These are phyloP conservation scores for Aureobasidium leucospermi DNA, from an alignment of 2,329 filamentous ascomycete species.

Conservation along the genomic window DNA sequence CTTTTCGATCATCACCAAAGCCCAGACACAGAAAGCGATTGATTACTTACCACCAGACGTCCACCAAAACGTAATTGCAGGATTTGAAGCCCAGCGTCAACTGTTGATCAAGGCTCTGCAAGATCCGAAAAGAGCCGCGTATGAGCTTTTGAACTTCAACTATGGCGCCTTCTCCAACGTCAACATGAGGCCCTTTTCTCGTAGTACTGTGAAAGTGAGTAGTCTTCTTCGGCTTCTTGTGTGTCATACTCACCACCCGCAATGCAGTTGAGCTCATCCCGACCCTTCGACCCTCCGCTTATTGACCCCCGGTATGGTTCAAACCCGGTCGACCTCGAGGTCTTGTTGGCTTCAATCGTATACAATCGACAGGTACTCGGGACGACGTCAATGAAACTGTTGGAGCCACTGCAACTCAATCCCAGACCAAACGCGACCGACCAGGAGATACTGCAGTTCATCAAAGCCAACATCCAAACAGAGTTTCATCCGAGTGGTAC, in stretches of 20 bases:
- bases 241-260: neutral
- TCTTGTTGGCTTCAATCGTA: constrained; percentile 23
- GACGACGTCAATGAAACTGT: constrained; percentile 19
- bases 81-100: constrained; percentile 21
- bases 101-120: constrained; percentile 21
- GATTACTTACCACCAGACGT: constrained; percentile 18
- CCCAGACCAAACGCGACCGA: constrained; percentile 25
- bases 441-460: constrained; percentile 22
- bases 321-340: constrained; percentile 33
- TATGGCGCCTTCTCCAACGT: constrained; percentile 25
- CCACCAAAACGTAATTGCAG: constrained; percentile 20
- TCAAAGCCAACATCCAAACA: constrained; percentile 29
- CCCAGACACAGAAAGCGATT: constrained; percentile 18
- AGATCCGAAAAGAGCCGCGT: constrained; percentile 21
- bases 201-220: constrained; percentile 31
- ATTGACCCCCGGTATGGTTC: constrained; percentile 40
- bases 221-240: neutral
- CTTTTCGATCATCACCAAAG: constrained; percentile 16
- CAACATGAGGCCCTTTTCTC: constrained; percentile 38
- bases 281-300: constrained; percentile 32
- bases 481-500: constrained; percentile 47
- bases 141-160: constrained; percentile 27
- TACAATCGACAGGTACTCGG: constrained; percentile 24
- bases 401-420: constrained; percentile 19
- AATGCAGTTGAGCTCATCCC: constrained; percentile 29